Percentiles rank a stretch among this genome's conserved stretches.
These are phyloP conservation scores for Colletotrichum sp. DNA, from an alignment of 2,329 filamentous ascomycete species.

Conservation along the genomic window DNA sequence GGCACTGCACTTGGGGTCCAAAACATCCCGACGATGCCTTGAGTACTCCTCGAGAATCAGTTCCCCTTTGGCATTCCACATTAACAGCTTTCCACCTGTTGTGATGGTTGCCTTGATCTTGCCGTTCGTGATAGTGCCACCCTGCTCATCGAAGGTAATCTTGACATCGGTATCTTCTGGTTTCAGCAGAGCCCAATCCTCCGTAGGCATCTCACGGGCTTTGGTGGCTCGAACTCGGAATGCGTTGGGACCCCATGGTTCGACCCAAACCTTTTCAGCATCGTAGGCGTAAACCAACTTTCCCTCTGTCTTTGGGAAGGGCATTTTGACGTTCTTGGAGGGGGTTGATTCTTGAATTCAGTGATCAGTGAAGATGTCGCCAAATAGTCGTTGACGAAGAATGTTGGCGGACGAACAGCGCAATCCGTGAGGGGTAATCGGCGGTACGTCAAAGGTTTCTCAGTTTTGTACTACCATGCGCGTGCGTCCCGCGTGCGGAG, in stretches of 20 bases:
- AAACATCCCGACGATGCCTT: constrained; percentile 31
- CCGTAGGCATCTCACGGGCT: constrained; percentile 33
- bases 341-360: not conserved
- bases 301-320: not conserved
- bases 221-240: constrained; percentile 53
- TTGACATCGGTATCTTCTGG: not conserved
- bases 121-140: constrained; percentile 30
- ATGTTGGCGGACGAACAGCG: not conserved
- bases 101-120: constrained; percentile 33
- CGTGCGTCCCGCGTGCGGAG: not conserved
- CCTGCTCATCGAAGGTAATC: constrained; percentile 24
- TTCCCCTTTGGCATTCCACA: constrained; percentile 30
- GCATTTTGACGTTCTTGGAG: not conserved
- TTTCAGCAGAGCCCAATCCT: constrained; percentile 42
- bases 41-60: constrained; percentile 35
- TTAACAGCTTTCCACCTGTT: constrained; percentile 31
- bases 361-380: not conserved
- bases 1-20: constrained; percentile 60
- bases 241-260: constrained; percentile 52
- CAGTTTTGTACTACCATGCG: not conserved
- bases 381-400: not conserved
- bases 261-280: constrained; percentile 51
- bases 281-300: constrained; percentile 36
- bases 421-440: not conserved
- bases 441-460: not conserved